phyloP scores from a whole-genome alignment of 2,329 filamentous ascomycete genomes.

The Fusarium chaquense region DNA sequence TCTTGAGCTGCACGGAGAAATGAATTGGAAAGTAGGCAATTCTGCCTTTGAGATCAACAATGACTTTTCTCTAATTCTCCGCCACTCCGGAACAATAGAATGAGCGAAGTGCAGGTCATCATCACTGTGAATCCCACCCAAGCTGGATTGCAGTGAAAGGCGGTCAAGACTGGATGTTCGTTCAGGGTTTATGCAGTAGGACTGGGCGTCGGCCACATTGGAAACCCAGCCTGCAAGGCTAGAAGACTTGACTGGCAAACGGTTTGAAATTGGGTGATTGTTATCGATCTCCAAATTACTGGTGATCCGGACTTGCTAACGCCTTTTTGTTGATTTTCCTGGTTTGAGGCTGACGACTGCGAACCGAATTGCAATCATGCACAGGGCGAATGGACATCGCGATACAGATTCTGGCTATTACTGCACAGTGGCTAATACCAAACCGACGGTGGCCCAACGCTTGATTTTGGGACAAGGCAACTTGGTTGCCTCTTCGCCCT shows the following conservation, averaged over 20 bases:
- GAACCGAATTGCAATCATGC: neutral
- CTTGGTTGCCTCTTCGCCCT: neutral
- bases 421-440: neutral
- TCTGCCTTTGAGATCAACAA: neutral
- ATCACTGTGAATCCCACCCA: neutral
- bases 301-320: neutral
- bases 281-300: neutral
- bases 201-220: neutral
- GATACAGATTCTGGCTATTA: neutral
- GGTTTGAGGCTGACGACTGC: neutral
- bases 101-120: neutral
- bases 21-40: neutral
- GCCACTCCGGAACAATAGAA: neutral
- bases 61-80: neutral
- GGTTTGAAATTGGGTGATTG: neutral
- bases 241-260: neutral
- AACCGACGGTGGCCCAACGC: neutral
- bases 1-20: neutral
- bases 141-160: constrained; percentile 10
- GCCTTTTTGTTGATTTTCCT: neutral
- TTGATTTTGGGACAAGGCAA: neutral
- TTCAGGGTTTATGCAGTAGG: neutral
- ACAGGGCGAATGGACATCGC: neutral
- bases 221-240: constrained; percentile 10
- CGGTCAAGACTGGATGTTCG: constrained; percentile 9